These are phyloP conservation scores for Boechera divaricarpa DNA, from an alignment of 345 rosid genomes.

Conservation along the genomic window DNA sequence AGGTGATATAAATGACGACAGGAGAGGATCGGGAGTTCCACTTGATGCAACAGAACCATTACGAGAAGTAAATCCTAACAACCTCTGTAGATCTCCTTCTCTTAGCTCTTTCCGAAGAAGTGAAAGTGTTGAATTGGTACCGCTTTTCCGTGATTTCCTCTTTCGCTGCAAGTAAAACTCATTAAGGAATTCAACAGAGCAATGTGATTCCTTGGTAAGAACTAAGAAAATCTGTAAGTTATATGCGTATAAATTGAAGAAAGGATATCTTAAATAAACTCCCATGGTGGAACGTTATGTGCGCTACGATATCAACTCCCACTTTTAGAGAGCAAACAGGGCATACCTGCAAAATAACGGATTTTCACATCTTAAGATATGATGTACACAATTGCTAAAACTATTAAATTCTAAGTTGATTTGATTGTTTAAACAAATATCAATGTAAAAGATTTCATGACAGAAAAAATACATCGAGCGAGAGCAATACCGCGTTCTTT, in stretches of 20 bases:
- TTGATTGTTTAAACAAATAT: neutral
- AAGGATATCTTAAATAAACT: constrained; percentile 93
- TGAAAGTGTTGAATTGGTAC: constrained; percentile 78
- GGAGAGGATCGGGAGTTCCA: constrained; percentile 80
- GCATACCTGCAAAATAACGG: constrained; percentile 67
- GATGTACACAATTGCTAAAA: neutral
- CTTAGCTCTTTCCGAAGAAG: constrained; percentile 81
- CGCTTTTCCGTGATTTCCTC: constrained; percentile 79
- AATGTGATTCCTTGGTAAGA: neutral
- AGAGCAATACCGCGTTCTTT: constrained; percentile 76
- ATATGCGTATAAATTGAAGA: neutral
- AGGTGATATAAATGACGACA: constrained; percentile 88
- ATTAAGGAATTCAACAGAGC: constrained; percentile 64
- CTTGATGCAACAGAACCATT: constrained; percentile 59
- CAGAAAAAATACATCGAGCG: too few species aligned
- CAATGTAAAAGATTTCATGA: neutral
- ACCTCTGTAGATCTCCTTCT: constrained; percentile 86
- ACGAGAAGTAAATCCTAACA: constrained; percentile 75
- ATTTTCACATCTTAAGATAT: neutral
- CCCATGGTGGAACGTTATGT: constrained; percentile 91
- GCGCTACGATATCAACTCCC: constrained; percentile 93
- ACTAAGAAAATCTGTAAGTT: neutral
- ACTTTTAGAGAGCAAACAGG: constrained; percentile 90
- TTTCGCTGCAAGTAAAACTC: constrained; percentile 79
- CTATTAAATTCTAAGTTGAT: neutral